Base-by-base conservation (phyloP, 2,329 filamentous ascomycete species). In the Monosporascus sp. region DNA sequence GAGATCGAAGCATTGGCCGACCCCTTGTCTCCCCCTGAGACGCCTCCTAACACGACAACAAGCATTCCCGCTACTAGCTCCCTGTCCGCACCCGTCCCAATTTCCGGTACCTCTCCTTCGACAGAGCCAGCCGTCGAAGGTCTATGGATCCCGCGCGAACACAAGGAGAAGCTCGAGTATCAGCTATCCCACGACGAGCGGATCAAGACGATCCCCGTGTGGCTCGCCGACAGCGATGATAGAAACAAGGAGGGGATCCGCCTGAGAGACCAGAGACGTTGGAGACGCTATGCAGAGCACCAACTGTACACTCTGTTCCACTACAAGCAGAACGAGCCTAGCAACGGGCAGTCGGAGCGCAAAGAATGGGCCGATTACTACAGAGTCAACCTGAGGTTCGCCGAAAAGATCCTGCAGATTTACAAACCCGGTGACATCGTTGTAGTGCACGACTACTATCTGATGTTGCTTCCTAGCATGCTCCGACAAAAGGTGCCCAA, bases 341-440 rank as follows among this genome's bases (percentile, higher is more conserved):
- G 85, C 14, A 89, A 97, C 68, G 91, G 91, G 37, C 84, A 88
- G 60, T 84, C 84, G 18, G 89, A 94, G 67, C 85, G 89, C 50
- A 79, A 88, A 42, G 85, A 91, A 62, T 97, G 93, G 92, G 84
- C 88, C 25, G 91, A 97, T 72, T 97, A 96, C 72, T 89, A 91
- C 69, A 86, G 87, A 50, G 87, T 97, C 83, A 97, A 97, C 74
- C 86, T 90, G 65, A 85, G 90, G 58, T 97, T 97, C 63, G 92
- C 93, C 56, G 88, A 96, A 69, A 85, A 85, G 57, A 96, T 97
- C 62, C 78, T 94, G 55, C 86, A 93, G 65, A 80, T 88, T 51
- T 97, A 97, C 78, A 90, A 90, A 70, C 90, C 92, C 1, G 94
- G 94, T 46, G 93, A 97, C 68, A 84, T 97, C 51, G 84, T 97